Base-by-base conservation (phyloP, 163 green algal genomes). In the Chloroidium sp. region DNA sequence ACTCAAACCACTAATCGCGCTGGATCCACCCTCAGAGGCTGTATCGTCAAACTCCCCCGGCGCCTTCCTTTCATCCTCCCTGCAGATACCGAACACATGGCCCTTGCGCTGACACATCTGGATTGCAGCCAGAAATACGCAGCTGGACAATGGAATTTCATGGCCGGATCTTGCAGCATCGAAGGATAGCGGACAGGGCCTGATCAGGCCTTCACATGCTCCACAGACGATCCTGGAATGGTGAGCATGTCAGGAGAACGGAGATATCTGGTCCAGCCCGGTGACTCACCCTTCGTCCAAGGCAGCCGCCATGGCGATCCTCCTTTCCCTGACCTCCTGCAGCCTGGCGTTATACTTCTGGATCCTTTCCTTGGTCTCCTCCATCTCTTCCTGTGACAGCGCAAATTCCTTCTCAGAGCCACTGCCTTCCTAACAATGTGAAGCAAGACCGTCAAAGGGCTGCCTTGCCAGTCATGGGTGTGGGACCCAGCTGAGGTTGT, bases 281-380 rank as follows among this genome's bases (percentile, higher is more conserved):
- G 36, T 36, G 36, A 36, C 36, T 36, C 36, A 36, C 36, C 36
- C 36, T 36, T 10, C 72, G 10, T 77, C 72, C 72, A 58, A 8
- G 3, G 13, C 72, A 36, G 3, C 57, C 3, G 72, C 72, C 72
- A 77, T 12, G 3, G 6, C 13, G 14, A 36, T 36, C 12, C 72
- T 12, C 72, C 72, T 6, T 8, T 77, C 72, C 6, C 75, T 6
- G 3, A 97, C 88, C 79, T 95, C 88, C 67, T 80, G 84, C 6
- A 94, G 80, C 59, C 93, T 85, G 1, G 83, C 81, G 2, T 78
- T 75, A 81, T 97, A 97, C 84, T 95, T 95, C 59, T 59, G 4
- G 0, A 95, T 82, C 3, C 88, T 85, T 75, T 94, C 89, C 0
- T 76, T 72, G 12, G 84, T 81, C 14, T 93, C 89, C 14, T 69